Evolutionary conservation across 805 yeast species (phyloP), one percentile per base, ranked within the genome.

Genomic region (Zygotorulaspora florentina): DNA sequence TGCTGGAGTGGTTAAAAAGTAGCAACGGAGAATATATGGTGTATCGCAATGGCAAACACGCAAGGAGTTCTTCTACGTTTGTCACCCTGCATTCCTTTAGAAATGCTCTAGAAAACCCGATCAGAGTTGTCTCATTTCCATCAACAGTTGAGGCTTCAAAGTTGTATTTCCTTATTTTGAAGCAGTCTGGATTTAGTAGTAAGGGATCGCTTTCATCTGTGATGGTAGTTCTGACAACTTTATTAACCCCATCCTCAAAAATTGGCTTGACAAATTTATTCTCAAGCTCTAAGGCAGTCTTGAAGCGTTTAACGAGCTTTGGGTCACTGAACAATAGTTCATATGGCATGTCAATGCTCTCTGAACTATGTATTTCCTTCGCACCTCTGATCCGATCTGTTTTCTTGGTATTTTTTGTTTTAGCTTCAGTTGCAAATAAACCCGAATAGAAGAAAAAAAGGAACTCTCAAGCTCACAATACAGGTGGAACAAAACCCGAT

Each of bases 21-120:
- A 84, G 62, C 74, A 86, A 62, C 0, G 95, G 93, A 1, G 81
- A 78, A 57, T 86, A 86, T 0, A 83, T 50, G 0, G 83, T 70
- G 73, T 80, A 85, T 53, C 78, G 75, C 39, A 70, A 33, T 13
- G 68, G 66, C 33, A 59, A 30, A 30, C 50, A 48, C 6, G 42
- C 42, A 26, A 58, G 8, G 15, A 55, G 30, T 25, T 42, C 47
- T 9, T 51, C 46, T 5, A 50, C 20, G 3, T 33, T 33, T 9
- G 10, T 16, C 8, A 20, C 29, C 7, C 20, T 18, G 29, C 37
- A 17, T 17, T 18, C 38, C 33, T 29, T 31, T 39, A 46, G 40
- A 25, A 50, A 33, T 35, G 31, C 16, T 16, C 26, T 39, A 8
- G 53, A 42, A 28, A 47, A 54, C 16, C 42, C 43, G 8, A 47